Percentiles rank a stretch among this genome's conserved stretches.
Evolutionary conservation across 2,329 filamentous ascomycete genomes (phyloP).

Genomic region (Ceratocystis colombiana): DNA sequence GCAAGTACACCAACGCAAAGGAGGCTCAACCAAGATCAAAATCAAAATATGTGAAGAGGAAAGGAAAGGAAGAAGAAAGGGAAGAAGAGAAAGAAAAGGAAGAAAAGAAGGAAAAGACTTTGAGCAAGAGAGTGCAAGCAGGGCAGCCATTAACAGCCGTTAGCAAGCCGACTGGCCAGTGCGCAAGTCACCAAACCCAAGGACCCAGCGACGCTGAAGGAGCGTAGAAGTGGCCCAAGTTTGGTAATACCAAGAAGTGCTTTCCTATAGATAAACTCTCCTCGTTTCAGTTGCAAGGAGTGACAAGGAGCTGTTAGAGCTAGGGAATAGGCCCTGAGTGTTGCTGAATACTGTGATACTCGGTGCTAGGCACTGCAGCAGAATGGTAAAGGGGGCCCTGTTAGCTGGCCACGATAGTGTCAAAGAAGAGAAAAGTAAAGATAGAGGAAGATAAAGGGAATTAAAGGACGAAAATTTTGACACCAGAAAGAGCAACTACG

Average conservation of each 20-base stretch:
- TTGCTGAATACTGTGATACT: neutral
- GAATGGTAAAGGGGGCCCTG: neutral
- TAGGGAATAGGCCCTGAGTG: slow-evolving; percentile 2
- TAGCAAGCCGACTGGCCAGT: neutral
- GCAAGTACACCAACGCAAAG: neutral
- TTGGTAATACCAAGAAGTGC: slow-evolving; percentile 8
- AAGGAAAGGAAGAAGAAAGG: slow-evolving; percentile 2
- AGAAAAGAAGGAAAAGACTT: slow-evolving; percentile 10
- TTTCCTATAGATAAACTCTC: slow-evolving; percentile 8
- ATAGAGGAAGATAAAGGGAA: neutral
- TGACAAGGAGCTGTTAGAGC: neutral
- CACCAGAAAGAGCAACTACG: neutral
- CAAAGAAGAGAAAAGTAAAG: neutral
- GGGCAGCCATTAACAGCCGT: slow-evolving; percentile 1
- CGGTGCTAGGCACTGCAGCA: slow-evolving; percentile 7
- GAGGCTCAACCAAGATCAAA: neutral
- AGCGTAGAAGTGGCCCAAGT: neutral
- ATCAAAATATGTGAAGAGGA: neutral
- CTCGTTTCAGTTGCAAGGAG: slow-evolving; percentile 8
- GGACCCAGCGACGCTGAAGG: neutral
- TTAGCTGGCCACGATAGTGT: neutral
- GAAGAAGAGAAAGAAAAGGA: neutral
- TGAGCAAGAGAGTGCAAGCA: neutral
- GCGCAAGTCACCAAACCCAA: slow-evolving; percentile 12
- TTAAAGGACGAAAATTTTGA: neutral